Percentiles rank a stretch among this genome's conserved stretches.
Conservation (phyloP, 805 yeast species). For the Candida methanosorbosa region DNA sequence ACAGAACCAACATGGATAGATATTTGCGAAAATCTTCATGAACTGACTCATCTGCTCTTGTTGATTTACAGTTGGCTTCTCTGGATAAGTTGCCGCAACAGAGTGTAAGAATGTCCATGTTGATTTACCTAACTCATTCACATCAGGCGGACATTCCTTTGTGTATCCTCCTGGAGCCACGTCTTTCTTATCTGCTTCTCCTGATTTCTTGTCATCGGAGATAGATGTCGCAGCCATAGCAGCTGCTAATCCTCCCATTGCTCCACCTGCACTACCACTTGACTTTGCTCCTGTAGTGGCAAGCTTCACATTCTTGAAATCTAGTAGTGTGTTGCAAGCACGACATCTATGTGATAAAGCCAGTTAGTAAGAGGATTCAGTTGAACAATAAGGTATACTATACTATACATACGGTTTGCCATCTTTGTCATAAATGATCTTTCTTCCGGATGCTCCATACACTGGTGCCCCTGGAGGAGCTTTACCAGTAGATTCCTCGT, state of each 20-base stretch:
- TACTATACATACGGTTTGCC: conserved; percentile 80
- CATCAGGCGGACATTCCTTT: conserved; percentile 80
- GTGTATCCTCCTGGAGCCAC: conserved; percentile 23
- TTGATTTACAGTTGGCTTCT: conserved; percentile 46
- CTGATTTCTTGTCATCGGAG: too few relatives aligned
- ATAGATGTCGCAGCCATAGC: conserved; percentile 9
- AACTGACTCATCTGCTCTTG: conserved; percentile 69
- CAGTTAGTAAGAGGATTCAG: neutral
- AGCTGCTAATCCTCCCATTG: too few relatives aligned
- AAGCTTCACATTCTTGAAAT: conserved; percentile 41
- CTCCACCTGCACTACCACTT: conserved; percentile 7
- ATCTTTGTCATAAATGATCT: conserved; percentile 71
- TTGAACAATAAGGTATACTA: neutral
- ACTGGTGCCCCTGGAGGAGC: conserved; percentile 26
- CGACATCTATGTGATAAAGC: too few relatives aligned
- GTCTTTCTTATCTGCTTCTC: conserved; percentile 1
- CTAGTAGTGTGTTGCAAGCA: conserved; percentile 73
- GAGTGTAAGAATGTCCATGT: conserved; percentile 92
- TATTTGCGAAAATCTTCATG: conserved; percentile 57
- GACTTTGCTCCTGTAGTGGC: conserved; percentile 14
- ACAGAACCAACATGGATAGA: conserved; percentile 94
- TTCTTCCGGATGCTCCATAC: conserved; percentile 53
- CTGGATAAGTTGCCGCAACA: conserved; percentile 85
- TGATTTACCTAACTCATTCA: conserved; percentile 66
- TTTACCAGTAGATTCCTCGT: too few relatives aligned